Evolutionary conservation across 2,329 filamentous ascomycete species (phyloP), one percentile per base, ranked within the genome.

Genomic region (Fusarium solani-melongenae): DNA sequence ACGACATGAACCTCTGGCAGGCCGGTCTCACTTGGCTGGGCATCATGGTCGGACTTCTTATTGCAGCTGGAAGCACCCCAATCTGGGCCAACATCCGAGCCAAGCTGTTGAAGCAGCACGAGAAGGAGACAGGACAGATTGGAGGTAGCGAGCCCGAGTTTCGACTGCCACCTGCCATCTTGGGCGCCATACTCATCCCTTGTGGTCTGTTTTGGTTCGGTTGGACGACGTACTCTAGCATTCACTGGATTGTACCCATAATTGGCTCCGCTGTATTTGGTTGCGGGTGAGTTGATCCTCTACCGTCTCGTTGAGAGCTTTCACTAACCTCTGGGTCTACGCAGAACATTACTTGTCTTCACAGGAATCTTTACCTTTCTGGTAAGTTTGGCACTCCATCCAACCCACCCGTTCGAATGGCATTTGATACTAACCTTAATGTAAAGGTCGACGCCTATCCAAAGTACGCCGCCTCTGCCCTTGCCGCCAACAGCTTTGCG

Each of bases 1-100:
- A 96, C 79, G 90, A 88, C 6, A 94, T 96, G 83, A 90, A 88
- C 44, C 84, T 94, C 3, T 95, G 92, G 85, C 92, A 84, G 3
- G 38, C 51, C 0, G 74, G 74, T 0, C 62, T 75, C 15, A 64
- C 74, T 0, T 76, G 75, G 1, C n/a, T 73, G 4, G 74, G 74
- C 1, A 72, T 76, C 2, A 59, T 66, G 0, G 20, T 73, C 4
- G 74, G 74, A 1, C 56, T 64, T 1, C 8, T 75, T 0, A 1
- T 55, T 14, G 74, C 63, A 17, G 62, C 69, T 0, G 57, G 56
- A 9, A 68, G 60, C 1, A 76, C 57, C 11, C 72, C 72, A 1
- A 24, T 76, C 12, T 76, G 74, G 74, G 53, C 64, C 1, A 58
- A 22, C 7, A 58, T 76, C 27, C 69, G 74, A 8, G 17, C 8